A percentile compares a stretch with the other conserved stretches of the same genome.
These are phyloP conservation scores for Eragrostis curvula DNA, from an alignment of 176 grass and related monocot genomes.

Conservation along the genomic window DNA sequence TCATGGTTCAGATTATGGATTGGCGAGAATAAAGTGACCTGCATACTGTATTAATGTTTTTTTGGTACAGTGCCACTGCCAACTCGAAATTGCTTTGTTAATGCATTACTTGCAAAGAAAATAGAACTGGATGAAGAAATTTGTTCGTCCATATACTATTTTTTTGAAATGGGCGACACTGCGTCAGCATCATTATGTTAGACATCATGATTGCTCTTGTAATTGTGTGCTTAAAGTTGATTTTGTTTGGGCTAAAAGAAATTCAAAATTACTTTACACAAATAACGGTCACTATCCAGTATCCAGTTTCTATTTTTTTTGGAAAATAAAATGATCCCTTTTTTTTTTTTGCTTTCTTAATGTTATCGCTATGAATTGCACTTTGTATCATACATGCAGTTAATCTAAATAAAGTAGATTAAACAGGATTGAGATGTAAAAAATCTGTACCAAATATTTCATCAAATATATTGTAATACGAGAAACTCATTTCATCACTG, in stretches of 20 bases:
- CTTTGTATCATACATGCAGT: not conserved
- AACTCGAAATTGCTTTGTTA: not conserved
- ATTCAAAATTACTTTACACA: not conserved
- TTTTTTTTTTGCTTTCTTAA: not conserved
- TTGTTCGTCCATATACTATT: not conserved
- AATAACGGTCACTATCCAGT: not conserved
- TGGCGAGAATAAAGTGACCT: not conserved
- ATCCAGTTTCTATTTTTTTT: no score
- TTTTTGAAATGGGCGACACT: not conserved
- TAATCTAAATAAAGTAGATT: not conserved
- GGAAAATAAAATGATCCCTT: not conserved
- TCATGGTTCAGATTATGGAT: not conserved
- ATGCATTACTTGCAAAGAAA: not conserved
- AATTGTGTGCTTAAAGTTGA: not conserved
- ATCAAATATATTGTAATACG: not conserved
- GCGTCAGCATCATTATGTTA: not conserved
- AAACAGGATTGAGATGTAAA: not conserved
- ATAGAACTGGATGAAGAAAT: not conserved
- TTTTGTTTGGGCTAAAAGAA: not conserved
- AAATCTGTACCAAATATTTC: not conserved
- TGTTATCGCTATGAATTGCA: not conserved
- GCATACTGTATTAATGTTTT: no score
- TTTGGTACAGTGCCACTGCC: not conserved
- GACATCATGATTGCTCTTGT: not conserved
- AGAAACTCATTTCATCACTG: not conserved